Evolutionary conservation across 805 yeast genomes (phyloP), one percentile per base, ranked within the genome.

Genomic region (Hyphopichia homilentoma): DNA sequence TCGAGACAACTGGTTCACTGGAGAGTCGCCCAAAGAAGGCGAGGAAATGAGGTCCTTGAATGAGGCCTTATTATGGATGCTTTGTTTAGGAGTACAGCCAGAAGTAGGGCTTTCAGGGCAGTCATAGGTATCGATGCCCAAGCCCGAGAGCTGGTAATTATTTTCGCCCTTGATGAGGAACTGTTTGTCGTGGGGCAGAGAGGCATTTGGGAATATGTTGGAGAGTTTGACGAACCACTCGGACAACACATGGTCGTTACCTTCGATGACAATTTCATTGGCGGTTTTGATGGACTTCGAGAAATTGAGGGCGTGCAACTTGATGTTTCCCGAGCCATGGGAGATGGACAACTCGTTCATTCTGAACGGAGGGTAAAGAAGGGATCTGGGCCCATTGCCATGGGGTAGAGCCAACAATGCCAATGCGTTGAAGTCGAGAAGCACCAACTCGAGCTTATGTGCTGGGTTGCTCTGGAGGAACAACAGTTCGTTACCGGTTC

Each of bases 331-430:
- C 18, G 36, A 21, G 7, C 45, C 8, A n/a, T 7, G 33, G 21
- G 40, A 39, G 30, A 60, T 44, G 9, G 59, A 43, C 14, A 62
- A 45, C 34, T 63, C 69, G 37, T 62, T 61, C 31, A 61, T 40
- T 30, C 73, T 40, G 40, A 66, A 65, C 2, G 73, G 73, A 6
- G 73, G 71, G 39, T 46, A 65, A 40, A 66, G 34, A 21, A 66
- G 54, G 7, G 60, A 54, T 17, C 71, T 47, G 1, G 57, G 37
- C 3, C 34, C 40, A 6, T 28, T 27, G 5, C 33, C 25, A 14
- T 41, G 44, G 6, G 54, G 52, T 12, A 54, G 35, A 3, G 47
- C 41, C 30, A 65, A 42, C 9, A 66, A 46, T 5, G 70, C 73
- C 44, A 65, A 54, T 5, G 73, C 55, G 35, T 65, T 60, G 39